Conservation (phyloP, 805 yeast genomes). For the Metschnikowia colocasiae region DNA sequence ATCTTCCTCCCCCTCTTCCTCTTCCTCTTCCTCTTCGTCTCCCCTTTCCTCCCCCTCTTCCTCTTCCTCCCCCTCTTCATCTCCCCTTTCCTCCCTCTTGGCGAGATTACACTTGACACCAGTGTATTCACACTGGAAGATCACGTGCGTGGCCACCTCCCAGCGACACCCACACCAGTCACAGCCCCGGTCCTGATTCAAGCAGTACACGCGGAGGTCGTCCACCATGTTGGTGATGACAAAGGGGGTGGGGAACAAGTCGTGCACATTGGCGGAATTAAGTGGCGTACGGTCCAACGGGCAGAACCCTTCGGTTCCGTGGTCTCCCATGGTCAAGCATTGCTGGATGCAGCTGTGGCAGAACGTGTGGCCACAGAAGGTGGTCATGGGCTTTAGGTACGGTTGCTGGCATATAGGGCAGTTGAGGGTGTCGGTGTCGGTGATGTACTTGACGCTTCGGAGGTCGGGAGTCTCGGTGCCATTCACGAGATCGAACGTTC, state of each 20-base stretch:
- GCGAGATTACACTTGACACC: constrained; percentile 33
- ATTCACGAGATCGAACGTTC: constrained; percentile 1
- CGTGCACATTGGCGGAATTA: constrained; percentile 24
- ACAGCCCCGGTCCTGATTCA: constrained; percentile 53
- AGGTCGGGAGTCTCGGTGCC: constrained; percentile 2
- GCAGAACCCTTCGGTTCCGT: constrained; percentile 28
- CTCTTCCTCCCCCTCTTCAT: no score
- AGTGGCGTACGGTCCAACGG: constrained; percentile 60
- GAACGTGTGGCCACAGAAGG: constrained; percentile 67
- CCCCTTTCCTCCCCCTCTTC: background rate
- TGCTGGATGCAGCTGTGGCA: constrained; percentile 52
- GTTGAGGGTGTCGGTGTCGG: constrained; percentile 21
- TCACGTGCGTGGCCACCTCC: constrained; percentile 51
- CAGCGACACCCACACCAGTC: constrained; percentile 55
- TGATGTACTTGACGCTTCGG: constrained; percentile 4
- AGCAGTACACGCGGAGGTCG: constrained; percentile 55
- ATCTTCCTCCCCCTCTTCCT: background rate
- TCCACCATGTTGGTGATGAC: constrained; percentile 57
- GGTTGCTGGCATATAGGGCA: constrained; percentile 71
- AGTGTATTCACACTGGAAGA: constrained; percentile 32
- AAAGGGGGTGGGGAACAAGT: constrained; percentile 50
- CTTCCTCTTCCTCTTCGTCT: background rate
- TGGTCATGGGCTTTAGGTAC: constrained; percentile 56
- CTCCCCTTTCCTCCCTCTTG: constrained; percentile 9
- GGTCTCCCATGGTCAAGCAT: constrained; percentile 29